Conservation (phyloP, 345 rosid genomes). For the Geranium brycei region DNA sequence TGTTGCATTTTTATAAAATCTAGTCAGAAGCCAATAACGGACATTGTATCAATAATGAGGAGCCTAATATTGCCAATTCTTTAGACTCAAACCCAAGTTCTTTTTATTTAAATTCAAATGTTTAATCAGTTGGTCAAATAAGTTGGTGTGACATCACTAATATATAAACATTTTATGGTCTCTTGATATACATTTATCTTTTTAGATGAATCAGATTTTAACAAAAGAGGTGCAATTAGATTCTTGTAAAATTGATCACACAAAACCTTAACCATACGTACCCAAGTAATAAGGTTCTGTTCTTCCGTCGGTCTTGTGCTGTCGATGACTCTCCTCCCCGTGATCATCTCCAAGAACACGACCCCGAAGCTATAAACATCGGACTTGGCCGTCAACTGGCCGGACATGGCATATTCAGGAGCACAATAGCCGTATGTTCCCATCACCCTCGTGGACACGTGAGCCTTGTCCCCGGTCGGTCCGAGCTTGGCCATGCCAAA, state of each 20-base stretch:
- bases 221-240: too few species aligned
- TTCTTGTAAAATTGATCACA: neutral
- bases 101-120: neutral
- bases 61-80: too few species aligned
- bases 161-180: too few species aligned
- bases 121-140: neutral
- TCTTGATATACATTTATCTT: too few species aligned
- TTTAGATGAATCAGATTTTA: neutral
- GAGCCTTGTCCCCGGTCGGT: constrained; percentile 19
- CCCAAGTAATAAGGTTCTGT: constrained; percentile 21
- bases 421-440: constrained; percentile 23
- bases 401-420: constrained; percentile 18
- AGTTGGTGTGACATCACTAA: too few species aligned
- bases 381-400: constrained; percentile 18
- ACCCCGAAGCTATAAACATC: constrained; percentile 24
- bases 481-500: constrained; percentile 22
- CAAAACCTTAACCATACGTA: neutral
- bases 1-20: too few species aligned
- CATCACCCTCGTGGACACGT: constrained; percentile 19
- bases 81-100: too few species aligned
- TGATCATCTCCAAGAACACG: constrained; percentile 20
- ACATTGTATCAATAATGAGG: too few species aligned
- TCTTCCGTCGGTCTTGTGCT: constrained; percentile 16
- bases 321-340: constrained; percentile 21
- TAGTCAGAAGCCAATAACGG: too few species aligned